Base-by-base conservation (phyloP, 208 protist genomes). In the Hexamita inflata region DNA sequence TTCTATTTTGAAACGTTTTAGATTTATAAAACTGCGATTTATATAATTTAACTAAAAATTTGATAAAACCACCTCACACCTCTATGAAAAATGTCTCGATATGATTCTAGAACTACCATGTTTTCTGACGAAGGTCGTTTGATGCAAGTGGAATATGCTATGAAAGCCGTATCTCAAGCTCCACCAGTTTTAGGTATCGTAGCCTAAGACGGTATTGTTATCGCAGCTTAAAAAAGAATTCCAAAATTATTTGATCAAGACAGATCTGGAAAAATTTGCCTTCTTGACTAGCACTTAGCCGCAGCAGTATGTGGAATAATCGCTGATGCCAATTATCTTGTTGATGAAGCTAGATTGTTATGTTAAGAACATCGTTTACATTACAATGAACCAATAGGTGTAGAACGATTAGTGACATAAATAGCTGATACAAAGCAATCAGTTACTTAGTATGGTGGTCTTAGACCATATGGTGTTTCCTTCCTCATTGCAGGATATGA, bases 51-150 rank as follows among this genome's bases (percentile, higher is more conserved):
- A n/a, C n/a, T n/a, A n/a, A n/a, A n/a, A n/a, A n/a, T n/a, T n/a
- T n/a, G n/a, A n/a, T n/a, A n/a, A n/a, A n/a, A n/a, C n/a, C n/a
- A n/a, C n/a, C n/a, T n/a, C n/a, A n/a, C n/a, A n/a, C n/a, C n/a
- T n/a, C n/a, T n/a, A n/a, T 59, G 28, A 59, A 66, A 70, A 70
- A 70, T 70, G 64, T 70, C 64, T 45, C 9, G 35, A 15, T 70
- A 49, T 45, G 64, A 70, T 45, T 70, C 35, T 45, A 15, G 32
- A 29, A 70, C 64, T n/a, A 70, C 64, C n/a, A 29, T 45, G 11
- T 70, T 70, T n/a, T 70, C 64, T 11, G 30, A 70, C 11, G 64
- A 70, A 29, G 64, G 64, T 19, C 9, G 64, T 45, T 34, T 70
- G 30, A 2, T 45, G 9, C 64, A 70, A 38, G 64, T 70, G 9